Percentiles rank a stretch among this genome's conserved stretches.
Conservation (phyloP, 1,139 yeast species). For the Meyerozyma guilliermondii region DNA sequence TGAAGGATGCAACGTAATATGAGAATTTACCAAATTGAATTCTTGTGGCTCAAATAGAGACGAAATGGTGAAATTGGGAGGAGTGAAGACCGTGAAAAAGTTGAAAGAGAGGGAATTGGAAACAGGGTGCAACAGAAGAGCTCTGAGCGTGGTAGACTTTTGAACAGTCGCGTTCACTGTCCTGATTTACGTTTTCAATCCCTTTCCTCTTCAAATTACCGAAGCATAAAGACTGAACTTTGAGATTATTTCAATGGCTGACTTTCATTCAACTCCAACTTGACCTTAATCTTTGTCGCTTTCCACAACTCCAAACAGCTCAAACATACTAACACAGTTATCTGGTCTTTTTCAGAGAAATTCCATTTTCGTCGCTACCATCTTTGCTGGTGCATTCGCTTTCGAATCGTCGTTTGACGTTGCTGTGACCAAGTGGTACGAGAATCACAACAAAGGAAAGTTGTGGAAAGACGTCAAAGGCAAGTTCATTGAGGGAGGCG, state of each 20-base stretch:
- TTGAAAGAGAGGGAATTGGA: too few species aligned
- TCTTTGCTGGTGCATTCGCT: constrained; percentile 82
- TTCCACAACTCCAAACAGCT: background rate
- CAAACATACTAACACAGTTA: background rate
- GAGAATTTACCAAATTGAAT: too few species aligned
- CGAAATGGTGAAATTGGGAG: too few species aligned
- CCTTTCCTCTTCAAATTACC: too few species aligned
- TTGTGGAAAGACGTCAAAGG: constrained; percentile 94
- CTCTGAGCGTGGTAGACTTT: too few species aligned
- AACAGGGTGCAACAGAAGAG: too few species aligned
- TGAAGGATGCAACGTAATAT: background rate
- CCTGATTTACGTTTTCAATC: too few species aligned
- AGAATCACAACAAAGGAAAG: constrained; percentile 86
- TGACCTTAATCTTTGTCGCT: background rate
- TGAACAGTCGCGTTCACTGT: too few species aligned
- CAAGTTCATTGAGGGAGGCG: constrained; percentile 55
- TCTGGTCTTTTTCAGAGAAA: constrained; percentile 79
- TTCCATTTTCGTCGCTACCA: constrained; percentile 81
- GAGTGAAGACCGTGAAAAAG: too few species aligned
- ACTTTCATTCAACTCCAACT: background rate
- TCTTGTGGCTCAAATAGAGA: too few species aligned
- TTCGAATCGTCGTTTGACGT: constrained; percentile 84
- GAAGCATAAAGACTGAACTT: too few species aligned
- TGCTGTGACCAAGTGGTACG: constrained; percentile 78
- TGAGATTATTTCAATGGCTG: too few species aligned